These are phyloP conservation scores for Tympanopsis confertula DNA, from an alignment of 2,329 filamentous ascomycete genomes.

Conservation along the genomic window DNA sequence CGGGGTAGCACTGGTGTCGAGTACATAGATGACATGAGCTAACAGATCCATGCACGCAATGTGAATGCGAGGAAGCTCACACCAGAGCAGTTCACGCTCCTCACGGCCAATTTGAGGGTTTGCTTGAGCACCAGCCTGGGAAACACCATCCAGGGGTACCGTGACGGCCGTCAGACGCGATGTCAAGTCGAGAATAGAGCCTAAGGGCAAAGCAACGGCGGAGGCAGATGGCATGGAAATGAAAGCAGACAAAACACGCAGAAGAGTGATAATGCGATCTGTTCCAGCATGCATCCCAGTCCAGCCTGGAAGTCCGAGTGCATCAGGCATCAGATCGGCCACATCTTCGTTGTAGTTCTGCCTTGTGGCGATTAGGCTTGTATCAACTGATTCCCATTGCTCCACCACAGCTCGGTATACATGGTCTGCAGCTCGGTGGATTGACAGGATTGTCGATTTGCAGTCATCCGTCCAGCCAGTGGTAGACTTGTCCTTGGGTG, in stretches of 20 bases:
- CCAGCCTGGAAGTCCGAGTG: slow-evolving; percentile 30
- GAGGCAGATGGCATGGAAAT: slow-evolving; percentile 32
- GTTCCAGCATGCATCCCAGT: slow-evolving; percentile 39
- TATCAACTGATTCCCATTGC: slow-evolving; percentile 40
- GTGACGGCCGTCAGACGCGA: slow-evolving; percentile 39
- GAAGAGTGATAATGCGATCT: slow-evolving; percentile 32
- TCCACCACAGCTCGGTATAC: slow-evolving; percentile 46
- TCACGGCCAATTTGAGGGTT: slow-evolving; percentile 44
- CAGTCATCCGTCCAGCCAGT: slow-evolving; percentile 43
- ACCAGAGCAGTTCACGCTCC: slow-evolving; percentile 44
- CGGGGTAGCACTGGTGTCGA: slow-evolving; percentile 26
- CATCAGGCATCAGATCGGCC: not conserved
- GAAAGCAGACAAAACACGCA: slow-evolving; percentile 33
- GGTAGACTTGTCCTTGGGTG: slow-evolving; percentile 42
- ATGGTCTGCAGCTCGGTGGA: slow-evolving; percentile 37
- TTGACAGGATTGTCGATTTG: slow-evolving; percentile 28
- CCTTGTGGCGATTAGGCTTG: not conserved
- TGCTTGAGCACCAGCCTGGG: slow-evolving; percentile 19
- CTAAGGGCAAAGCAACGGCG: slow-evolving; percentile 33
- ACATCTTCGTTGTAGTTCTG: not conserved
- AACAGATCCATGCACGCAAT: slow-evolving; percentile 35
- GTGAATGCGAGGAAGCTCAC: slow-evolving; percentile 43
- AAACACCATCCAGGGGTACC: slow-evolving; percentile 24
- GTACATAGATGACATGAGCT: slow-evolving; percentile 24
- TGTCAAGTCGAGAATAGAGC: slow-evolving; percentile 37